Evolutionary conservation across 2,329 filamentous ascomycete genomes (phyloP).

Genomic region (Colletotrichum sp.): DNA sequence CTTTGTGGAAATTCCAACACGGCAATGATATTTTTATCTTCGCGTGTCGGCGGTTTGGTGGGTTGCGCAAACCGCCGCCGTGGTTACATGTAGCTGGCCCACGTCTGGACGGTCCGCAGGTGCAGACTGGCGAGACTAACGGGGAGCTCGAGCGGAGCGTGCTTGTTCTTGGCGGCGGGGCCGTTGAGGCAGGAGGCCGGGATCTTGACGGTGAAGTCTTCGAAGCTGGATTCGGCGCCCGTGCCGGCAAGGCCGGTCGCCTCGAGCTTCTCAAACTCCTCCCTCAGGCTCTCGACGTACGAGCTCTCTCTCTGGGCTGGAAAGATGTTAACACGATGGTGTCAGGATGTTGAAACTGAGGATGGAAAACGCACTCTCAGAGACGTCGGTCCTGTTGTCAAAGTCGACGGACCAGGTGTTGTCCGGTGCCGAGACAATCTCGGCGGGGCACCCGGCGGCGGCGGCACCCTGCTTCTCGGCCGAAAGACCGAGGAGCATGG

Average conservation of each 20-base stretch:
- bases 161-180: background rate
- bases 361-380: conserved; percentile 4
- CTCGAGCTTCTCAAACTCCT: background rate
- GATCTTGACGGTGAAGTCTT: conserved; percentile 4
- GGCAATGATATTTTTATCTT: background rate
- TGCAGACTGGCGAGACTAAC: conserved; percentile 17
- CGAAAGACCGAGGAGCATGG: conserved; percentile 14
- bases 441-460: conserved; percentile 2
- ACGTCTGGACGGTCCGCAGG: conserved; percentile 14
- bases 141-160: conserved; percentile 11
- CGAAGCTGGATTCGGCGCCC: conserved; percentile 6
- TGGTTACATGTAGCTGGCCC: conserved; percentile 15
- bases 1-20: conserved; percentile 6
- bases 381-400: conserved; percentile 13
- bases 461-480: conserved; percentile 9
- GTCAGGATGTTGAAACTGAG: rapidly evolving
- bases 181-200: conserved; percentile 7
- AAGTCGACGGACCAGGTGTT: conserved; percentile 3
- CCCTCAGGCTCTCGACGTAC: background rate
- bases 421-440: background rate
- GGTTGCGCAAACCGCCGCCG: conserved; percentile 8
- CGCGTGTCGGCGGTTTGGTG: conserved; percentile 19
- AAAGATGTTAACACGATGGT: background rate
- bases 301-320: conserved; percentile 15
- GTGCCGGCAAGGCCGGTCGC: conserved; percentile 12